A percentile compares a stretch with the other conserved stretches of the same genome.
These are phyloP conservation scores for Oryza longistaminata DNA, from an alignment of 176 grass and related monocot genomes.

Conservation along the genomic window DNA sequence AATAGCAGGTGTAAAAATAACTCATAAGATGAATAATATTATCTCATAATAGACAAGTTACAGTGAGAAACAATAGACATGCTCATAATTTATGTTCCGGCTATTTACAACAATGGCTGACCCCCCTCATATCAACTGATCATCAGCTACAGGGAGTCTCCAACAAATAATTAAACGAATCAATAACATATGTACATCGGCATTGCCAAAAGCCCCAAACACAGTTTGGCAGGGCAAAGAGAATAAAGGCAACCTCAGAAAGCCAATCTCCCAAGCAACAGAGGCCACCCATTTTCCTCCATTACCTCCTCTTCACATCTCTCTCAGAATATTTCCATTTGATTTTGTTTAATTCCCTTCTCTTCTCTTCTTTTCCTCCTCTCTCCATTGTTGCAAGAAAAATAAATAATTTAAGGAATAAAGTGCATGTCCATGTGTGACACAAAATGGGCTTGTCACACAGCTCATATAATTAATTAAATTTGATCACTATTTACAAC, in stretches of 20 bases:
- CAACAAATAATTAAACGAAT: slow-evolving; percentile 46
- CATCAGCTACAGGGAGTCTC: neutral
- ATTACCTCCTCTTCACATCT: neutral
- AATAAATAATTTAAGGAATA: slow-evolving; percentile 28
- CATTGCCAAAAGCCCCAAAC: neutral
- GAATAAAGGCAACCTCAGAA: slow-evolving; percentile 25
- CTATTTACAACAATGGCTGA: slow-evolving; percentile 33
- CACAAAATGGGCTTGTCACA: slow-evolving; percentile 22
- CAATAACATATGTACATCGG: slow-evolving; percentile 37
- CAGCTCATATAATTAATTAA: neutral
- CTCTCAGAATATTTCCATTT: slow-evolving; percentile 10
- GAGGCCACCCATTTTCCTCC: slow-evolving; percentile 3
- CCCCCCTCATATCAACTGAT: neutral
- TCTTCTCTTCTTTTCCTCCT: neutral
- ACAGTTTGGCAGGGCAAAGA: slow-evolving; percentile 34
- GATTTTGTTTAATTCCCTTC: neutral
- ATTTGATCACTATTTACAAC: slow-evolving; percentile 43
- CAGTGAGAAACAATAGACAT: neutral
- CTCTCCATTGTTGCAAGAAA: neutral
- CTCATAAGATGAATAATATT: neutral
- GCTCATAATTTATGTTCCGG: neutral
- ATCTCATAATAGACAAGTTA: neutral
- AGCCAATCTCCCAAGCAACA: slow-evolving; percentile 11
- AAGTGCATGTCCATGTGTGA: slow-evolving; percentile 23
- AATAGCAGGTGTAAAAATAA: neutral